phyloP scores from a whole-genome alignment of 2,329 filamentous ascomycete species.

The Aspergillus tanneri region DNA sequence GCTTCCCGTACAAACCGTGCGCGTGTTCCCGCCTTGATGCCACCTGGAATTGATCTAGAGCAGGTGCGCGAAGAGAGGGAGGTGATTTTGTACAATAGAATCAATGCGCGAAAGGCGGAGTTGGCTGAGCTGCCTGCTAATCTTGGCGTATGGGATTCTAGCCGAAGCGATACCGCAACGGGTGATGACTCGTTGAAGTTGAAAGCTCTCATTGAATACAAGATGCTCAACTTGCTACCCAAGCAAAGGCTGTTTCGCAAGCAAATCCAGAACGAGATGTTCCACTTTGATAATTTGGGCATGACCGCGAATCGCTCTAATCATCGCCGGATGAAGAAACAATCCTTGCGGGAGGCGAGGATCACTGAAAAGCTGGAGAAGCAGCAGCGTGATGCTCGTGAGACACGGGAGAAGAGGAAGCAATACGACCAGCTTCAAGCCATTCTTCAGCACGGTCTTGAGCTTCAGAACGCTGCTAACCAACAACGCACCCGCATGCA shows the following conservation, averaged over 20 bases:
- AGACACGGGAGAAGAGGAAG: conserved; percentile 97
- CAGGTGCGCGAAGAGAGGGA: conserved; percentile 84
- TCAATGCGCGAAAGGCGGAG: conserved; percentile 79
- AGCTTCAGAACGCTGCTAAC: conserved; percentile 67
- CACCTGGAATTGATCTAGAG: conserved; percentile 82
- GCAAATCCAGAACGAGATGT: conserved; percentile 85
- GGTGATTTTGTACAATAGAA: conserved; percentile 82
- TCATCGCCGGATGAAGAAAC: conserved; percentile 96
- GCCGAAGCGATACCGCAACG: conserved; percentile 64
- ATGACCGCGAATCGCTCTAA: conserved; percentile 93
- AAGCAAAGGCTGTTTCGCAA: conserved; percentile 86
- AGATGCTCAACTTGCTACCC: conserved; percentile 80
- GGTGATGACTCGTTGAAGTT: conserved; percentile 81
- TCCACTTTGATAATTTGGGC: conserved; percentile 91
- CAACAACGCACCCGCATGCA: conserved; percentile 71
- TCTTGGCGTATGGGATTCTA: conserved; percentile 80
- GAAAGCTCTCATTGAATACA: conserved; percentile 92
- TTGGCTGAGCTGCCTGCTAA: conserved; percentile 82
- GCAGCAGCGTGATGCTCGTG: conserved; percentile 92
- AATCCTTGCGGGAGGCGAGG: conserved; percentile 87
- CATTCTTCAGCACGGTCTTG: conserved; percentile 76
- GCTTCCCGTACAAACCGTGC: conserved; percentile 70
- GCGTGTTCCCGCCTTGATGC: conserved; percentile 84
- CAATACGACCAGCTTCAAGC: conserved; percentile 88
- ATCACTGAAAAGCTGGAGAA: conserved; percentile 99